Evolutionary conservation across 495 filamentous ascomycete species (phyloP).

Genomic region (Parathielavia hyrcaniae): DNA sequence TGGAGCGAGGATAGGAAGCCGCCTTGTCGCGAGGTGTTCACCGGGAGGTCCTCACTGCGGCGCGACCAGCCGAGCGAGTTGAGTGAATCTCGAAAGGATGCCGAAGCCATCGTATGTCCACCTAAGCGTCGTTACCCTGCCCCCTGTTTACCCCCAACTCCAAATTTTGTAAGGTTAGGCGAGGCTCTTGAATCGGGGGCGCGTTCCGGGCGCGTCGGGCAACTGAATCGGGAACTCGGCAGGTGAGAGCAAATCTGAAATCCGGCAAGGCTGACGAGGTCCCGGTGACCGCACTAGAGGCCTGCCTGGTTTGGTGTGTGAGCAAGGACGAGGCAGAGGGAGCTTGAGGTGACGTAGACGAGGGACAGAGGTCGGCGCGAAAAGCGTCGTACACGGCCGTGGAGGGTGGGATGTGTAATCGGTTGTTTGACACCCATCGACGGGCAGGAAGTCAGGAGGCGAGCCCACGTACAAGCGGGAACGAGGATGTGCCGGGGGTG

Average conservation of each 20-base stretch:
- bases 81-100: slow-evolving; percentile 86
- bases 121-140: background rate
- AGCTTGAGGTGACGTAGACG: background rate
- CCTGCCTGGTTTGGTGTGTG: slow-evolving; percentile 2
- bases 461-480: slow-evolving; percentile 9
- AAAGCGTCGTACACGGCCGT: background rate
- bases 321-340: background rate
- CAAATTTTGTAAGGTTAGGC: background rate
- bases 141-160: background rate
- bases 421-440: background rate
- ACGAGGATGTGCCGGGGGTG: slow-evolving; percentile 4
- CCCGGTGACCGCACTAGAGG: slow-evolving; percentile 14
- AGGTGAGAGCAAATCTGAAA: background rate
- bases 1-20: slow-evolving; percentile 75
- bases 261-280: slow-evolving; percentile 8
- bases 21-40: slow-evolving; percentile 64
- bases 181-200: background rate
- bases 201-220: background rate
- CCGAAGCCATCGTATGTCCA: slow-evolving; percentile 72
- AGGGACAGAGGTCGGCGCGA: background rate
- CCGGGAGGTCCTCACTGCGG: slow-evolving; percentile 71
- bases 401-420: slow-evolving; percentile 2
- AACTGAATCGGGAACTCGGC: background rate
- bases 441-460: slow-evolving; percentile 12
- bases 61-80: slow-evolving; percentile 94